Percentiles rank a stretch among this genome's conserved stretches.
Conservation (phyloP, 345 rosid genomes). For the Bretschneidera sinensis region DNA sequence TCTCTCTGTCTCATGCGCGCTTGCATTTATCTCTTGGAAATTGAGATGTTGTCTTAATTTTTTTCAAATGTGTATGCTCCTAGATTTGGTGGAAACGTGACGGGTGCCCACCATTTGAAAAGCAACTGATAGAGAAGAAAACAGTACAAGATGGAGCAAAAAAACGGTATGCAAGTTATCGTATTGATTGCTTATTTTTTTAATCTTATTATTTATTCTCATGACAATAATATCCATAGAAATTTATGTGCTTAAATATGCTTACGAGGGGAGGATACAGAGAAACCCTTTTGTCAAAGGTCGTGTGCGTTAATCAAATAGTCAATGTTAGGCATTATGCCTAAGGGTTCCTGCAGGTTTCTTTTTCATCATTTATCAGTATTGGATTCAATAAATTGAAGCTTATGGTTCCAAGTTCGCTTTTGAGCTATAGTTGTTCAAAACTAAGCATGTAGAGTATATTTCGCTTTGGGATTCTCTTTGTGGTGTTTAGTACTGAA, state of each 20-base stretch:
- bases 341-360: no score
- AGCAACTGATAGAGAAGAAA: constrained; percentile 71
- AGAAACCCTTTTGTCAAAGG: background rate
- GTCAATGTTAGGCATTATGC: background rate
- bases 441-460: background rate
- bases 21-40: background rate
- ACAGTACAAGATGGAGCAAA: constrained; percentile 53
- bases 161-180: constrained; percentile 54
- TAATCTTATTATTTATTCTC: background rate
- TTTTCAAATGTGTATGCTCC: constrained; percentile 14
- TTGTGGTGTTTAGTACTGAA: no score
- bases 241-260: background rate
- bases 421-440: background rate
- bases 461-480: no score
- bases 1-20: constrained; percentile 2
- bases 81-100: constrained; percentile 99
- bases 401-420: background rate
- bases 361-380: no score
- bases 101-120: constrained; percentile 96
- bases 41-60: constrained; percentile 10
- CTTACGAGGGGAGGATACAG: background rate
- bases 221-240: background rate
- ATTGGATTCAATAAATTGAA: background rate
- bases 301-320: background rate
- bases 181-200: background rate